Conservation (phyloP, 2,329 filamentous ascomycete species). For the Tolypocladium album region DNA sequence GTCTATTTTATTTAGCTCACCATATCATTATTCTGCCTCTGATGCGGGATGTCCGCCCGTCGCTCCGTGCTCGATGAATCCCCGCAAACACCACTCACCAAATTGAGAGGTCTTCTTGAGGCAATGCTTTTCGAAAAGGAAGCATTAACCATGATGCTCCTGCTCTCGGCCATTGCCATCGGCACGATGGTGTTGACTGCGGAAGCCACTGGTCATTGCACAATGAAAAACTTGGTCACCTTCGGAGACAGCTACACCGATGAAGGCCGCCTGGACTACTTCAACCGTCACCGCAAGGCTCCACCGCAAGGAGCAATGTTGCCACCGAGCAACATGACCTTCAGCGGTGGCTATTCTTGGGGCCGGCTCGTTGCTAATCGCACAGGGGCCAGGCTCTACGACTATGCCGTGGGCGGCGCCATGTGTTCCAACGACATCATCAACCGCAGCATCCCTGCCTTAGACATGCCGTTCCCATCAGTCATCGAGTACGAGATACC, state of each 20-base stretch:
- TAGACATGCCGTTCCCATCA: constrained; percentile 48
- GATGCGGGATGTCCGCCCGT: neutral
- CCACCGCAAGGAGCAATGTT: constrained; percentile 50
- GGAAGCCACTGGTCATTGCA: neutral
- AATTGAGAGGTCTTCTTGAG: neutral
- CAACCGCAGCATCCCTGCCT: constrained; percentile 37
- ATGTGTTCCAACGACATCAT: constrained; percentile 62
- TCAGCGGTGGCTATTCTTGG: constrained; percentile 60
- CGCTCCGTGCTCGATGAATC: neutral
- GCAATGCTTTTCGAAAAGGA: neutral
- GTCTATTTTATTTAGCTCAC: neutral
- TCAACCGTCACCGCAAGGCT: constrained; percentile 45
- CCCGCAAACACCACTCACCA: neutral
- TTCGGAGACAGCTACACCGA: constrained; percentile 75
- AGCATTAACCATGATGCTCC: neutral
- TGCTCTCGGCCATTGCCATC: neutral
- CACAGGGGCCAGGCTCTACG: constrained; percentile 44
- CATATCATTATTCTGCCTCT: neutral
- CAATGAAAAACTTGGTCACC: constrained; percentile 44
- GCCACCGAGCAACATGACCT: constrained; percentile 36
- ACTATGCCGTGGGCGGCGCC: constrained; percentile 65
- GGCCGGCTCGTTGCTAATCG: constrained; percentile 52
- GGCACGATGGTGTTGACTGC: neutral
- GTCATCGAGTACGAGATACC: constrained; percentile 51
- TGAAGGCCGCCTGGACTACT: constrained; percentile 55